phyloP scores from a whole-genome alignment of 177 flowering plant genomes.

The Vitis hybrid region DNA sequence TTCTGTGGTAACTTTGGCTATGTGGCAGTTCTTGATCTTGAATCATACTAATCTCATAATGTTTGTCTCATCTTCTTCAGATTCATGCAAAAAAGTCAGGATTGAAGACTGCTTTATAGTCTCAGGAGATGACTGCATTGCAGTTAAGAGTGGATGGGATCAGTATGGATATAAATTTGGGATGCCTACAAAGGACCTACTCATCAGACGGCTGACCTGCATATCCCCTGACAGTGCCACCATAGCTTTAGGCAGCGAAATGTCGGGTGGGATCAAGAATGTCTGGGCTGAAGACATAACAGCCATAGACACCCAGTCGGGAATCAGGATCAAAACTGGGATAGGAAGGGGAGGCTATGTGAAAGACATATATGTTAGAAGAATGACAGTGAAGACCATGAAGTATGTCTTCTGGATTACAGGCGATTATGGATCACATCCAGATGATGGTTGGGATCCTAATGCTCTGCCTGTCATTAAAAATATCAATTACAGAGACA shows the following conservation, averaged over 20 bases:
- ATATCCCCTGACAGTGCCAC: conserved; percentile 59
- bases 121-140: conserved; percentile 67
- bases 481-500: conserved; percentile 41
- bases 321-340: conserved; percentile 53
- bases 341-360: conserved; percentile 52
- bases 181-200: conserved; percentile 43
- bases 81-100: conserved; percentile 44
- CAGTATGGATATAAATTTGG: conserved; percentile 47
- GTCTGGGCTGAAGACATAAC: conserved; percentile 46
- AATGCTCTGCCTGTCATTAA: conserved; percentile 42
- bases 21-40: too few relatives aligned
- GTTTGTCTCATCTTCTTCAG: conserved; percentile 17
- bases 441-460: conserved; percentile 39
- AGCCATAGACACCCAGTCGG: conserved; percentile 47
- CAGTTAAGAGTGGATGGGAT: conserved; percentile 63
- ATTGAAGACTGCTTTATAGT: conserved; percentile 51
- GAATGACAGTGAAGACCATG: conserved; percentile 45
- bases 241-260: conserved; percentile 66
- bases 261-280: conserved; percentile 64
- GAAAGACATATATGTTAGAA: conserved; percentile 43
- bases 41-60: too few relatives aligned
- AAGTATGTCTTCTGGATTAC: conserved; percentile 68
- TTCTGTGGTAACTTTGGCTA: too few relatives aligned
- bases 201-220: conserved; percentile 50
- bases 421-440: conserved; percentile 43